A percentile compares a stretch with the other conserved stretches of the same genome.
Evolutionary conservation across 441 rosid genomes (phyloP).

Genomic region (Cnidoscolus chayamansa): DNA sequence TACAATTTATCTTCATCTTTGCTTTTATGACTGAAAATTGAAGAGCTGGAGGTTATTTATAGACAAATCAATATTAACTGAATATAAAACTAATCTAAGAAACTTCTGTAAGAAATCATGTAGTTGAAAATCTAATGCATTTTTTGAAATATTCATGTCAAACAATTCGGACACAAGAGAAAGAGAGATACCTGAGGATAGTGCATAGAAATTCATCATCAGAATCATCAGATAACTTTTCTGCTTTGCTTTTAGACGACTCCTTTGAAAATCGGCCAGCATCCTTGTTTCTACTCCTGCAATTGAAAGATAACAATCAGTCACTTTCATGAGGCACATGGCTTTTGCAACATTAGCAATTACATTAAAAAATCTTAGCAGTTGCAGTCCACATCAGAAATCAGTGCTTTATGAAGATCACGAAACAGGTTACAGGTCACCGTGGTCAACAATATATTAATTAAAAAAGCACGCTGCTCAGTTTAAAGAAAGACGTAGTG

Average conservation of each 20-base stretch:
- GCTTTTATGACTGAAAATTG: constrained; percentile 9
- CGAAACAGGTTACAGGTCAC: neutral
- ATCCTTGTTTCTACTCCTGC: constrained; percentile 32
- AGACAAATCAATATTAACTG: neutral
- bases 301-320: constrained; percentile 8
- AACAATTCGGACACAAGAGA: too few relatives aligned
- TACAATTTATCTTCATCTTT: constrained; percentile 12
- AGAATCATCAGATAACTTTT: constrained; percentile 16
- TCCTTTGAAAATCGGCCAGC: constrained; percentile 3
- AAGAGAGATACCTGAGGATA: constrained; percentile 14
- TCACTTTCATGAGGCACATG: neutral
- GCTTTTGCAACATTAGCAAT: neutral
- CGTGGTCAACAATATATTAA: neutral
- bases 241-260: constrained; percentile 4
- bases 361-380: neutral
- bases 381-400: neutral
- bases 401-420: neutral
- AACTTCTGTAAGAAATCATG: neutral
- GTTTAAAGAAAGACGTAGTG: neutral
- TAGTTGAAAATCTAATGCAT: neutral
- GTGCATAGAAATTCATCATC: constrained; percentile 26
- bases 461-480: neutral
- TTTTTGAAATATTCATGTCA: too few relatives aligned
- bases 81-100: neutral
- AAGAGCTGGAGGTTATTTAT: neutral